phyloP scores from a whole-genome alignment of 805 yeast species.

The Torulaspora indica region DNA sequence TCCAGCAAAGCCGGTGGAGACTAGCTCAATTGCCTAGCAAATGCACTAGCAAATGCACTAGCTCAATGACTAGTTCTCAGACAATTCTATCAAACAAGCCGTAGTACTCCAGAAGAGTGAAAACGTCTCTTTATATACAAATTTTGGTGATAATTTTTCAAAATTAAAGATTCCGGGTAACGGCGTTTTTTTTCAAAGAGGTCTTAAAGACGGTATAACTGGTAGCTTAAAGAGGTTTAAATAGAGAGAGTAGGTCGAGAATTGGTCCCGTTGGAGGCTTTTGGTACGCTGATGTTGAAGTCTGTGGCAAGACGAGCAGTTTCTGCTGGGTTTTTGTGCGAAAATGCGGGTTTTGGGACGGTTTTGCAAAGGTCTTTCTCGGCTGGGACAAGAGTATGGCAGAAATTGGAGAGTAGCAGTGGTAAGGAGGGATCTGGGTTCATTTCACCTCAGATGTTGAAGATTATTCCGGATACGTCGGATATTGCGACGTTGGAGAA shows the following conservation, averaged over 20 bases:
- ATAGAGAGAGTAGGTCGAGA: neutral
- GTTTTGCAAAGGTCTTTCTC: slow-evolving; percentile 6
- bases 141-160: neutral
- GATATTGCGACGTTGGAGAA: slow-evolving; percentile 69
- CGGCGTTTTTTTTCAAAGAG: slow-evolving; percentile 1
- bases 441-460: slow-evolving; percentile 30
- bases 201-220: neutral
- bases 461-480: slow-evolving; percentile 41
- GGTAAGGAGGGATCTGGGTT: slow-evolving; percentile 6
- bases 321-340: neutral
- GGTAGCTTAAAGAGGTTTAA: neutral
- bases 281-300: neutral
- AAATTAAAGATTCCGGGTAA: slow-evolving; percentile 1
- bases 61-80: too few relatives aligned
- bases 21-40: too few relatives aligned
- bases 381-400: slow-evolving; percentile 8
- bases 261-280: neutral
- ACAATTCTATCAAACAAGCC: too few relatives aligned
- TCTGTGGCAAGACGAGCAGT: neutral
- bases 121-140: too few relatives aligned
- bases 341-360: slow-evolving; percentile 1
- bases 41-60: too few relatives aligned
- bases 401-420: slow-evolving; percentile 3
- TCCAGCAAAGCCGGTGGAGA: too few relatives aligned
- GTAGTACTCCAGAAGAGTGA: too few relatives aligned